phyloP scores from a whole-genome alignment of 805 yeast species.

The Schizosaccharomyces octosporus region DNA sequence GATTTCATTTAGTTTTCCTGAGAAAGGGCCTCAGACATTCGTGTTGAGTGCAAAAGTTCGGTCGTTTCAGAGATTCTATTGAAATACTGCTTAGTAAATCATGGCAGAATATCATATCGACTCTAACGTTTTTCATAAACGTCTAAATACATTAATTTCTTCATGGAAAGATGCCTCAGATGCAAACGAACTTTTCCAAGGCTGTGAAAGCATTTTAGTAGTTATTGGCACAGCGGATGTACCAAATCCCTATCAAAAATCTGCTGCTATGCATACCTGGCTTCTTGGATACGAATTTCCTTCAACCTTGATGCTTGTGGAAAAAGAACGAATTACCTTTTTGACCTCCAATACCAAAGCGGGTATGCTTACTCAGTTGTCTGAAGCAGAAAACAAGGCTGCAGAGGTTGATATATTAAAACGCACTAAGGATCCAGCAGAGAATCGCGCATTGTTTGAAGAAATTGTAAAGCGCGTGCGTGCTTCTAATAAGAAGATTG shows the following conservation, averaged over 20 bases:
- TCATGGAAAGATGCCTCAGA: constrained; percentile 11
- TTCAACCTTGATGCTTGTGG: constrained; percentile 53
- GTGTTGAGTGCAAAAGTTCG: no score
- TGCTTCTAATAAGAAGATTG: constrained; percentile 24
- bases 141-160: constrained; percentile 18
- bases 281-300: constrained; percentile 84
- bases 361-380: constrained; percentile 40
- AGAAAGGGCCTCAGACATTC: no score
- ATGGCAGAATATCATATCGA: constrained; percentile 43
- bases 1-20: no score
- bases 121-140: constrained; percentile 24
- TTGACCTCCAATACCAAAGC: constrained; percentile 71
- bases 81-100: background rate
- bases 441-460: constrained; percentile 40
- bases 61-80: no score
- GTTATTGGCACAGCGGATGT: constrained; percentile 71
- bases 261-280: constrained; percentile 68
- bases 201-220: constrained; percentile 29
- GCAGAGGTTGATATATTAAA: constrained; percentile 24
- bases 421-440: constrained; percentile 59
- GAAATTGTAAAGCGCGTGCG: constrained; percentile 22
- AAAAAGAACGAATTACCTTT: constrained; percentile 32
- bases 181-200: constrained; percentile 16
- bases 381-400: constrained; percentile 20
- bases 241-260: constrained; percentile 70